These are phyloP conservation scores for Trichosporon ovoides DNA, from an alignment of 1,284 basidiomycete genomes.

Conservation along the genomic window DNA sequence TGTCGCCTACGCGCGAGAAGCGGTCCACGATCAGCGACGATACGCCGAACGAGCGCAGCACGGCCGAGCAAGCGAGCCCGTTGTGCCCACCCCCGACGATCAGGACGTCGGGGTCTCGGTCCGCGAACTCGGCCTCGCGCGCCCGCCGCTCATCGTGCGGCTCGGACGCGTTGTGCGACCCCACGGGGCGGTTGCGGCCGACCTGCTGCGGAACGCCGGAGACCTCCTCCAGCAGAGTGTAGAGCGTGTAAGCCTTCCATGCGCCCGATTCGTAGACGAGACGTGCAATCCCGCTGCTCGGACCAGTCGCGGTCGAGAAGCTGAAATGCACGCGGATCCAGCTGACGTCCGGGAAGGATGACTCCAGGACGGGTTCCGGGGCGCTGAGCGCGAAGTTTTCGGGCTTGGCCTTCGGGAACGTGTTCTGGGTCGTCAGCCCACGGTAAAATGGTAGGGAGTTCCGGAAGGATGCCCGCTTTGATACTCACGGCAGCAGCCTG, in stretches of 20 bases:
- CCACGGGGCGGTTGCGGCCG: slow-evolving; percentile 44
- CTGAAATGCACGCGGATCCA: slow-evolving; percentile 59
- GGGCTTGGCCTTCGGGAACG: slow-evolving; percentile 49
- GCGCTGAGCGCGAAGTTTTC: slow-evolving; percentile 49
- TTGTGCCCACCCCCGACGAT: slow-evolving; percentile 61
- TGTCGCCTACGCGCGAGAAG: slow-evolving; percentile 56
- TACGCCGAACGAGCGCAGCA: slow-evolving; percentile 57
- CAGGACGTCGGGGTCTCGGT: slow-evolving; percentile 50
- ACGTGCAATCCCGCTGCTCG: slow-evolving; percentile 55
- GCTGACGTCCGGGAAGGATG: slow-evolving; percentile 56
- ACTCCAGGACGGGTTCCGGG: slow-evolving; percentile 36
- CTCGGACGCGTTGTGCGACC: slow-evolving; percentile 34
- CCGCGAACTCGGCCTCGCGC: slow-evolving; percentile 50
- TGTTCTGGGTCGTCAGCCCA: slow-evolving; percentile 20
- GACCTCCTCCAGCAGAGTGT: slow-evolving; percentile 59
- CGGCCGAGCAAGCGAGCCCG: slow-evolving; percentile 59
- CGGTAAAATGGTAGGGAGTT: not conserved
- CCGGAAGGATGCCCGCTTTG: not conserved
- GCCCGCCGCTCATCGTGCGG: slow-evolving; percentile 30
- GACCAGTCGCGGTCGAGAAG: slow-evolving; percentile 57
- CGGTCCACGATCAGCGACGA: slow-evolving; percentile 57
- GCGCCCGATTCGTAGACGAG: slow-evolving; percentile 54
- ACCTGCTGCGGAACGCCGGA: slow-evolving; percentile 54
- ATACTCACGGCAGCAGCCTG: slow-evolving; percentile 29
- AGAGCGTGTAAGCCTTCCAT: slow-evolving; percentile 60